Percentiles rank a stretch among this genome's conserved stretches.
Conservation (phyloP, 805 yeast genomes). For the Cyberlindnera xylosilytica region DNA sequence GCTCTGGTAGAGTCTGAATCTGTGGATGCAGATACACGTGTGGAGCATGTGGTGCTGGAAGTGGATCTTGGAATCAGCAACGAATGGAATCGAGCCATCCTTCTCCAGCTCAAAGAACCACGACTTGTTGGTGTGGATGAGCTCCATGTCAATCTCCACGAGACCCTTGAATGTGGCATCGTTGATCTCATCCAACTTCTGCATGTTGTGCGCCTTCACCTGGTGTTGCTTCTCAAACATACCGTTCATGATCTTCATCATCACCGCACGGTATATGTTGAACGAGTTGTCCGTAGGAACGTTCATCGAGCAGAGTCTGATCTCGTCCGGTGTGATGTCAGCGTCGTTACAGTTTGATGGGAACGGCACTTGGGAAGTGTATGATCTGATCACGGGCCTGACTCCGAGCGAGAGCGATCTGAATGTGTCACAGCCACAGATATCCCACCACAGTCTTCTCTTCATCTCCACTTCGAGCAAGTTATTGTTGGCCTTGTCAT, state of each 20-base stretch:
- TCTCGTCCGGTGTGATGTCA: conserved; percentile 26
- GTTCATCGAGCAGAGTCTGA: conserved; percentile 18
- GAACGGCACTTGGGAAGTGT: conserved; percentile 28
- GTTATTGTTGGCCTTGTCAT: conserved; percentile 24
- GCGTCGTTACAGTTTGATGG: conserved; percentile 32
- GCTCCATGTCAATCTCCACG: conserved; percentile 26
- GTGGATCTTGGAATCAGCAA: conserved; percentile 24
- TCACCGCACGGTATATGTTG: conserved; percentile 26
- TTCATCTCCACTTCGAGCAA: conserved; percentile 29
- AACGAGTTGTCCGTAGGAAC: conserved; percentile 29
- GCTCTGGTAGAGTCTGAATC: conserved; percentile 30
- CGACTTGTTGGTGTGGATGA: conserved; percentile 22
- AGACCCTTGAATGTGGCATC: conserved; percentile 24
- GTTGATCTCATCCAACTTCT: conserved; percentile 18
- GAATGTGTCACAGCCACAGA: conserved; percentile 29
- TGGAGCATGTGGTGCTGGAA: conserved; percentile 32
- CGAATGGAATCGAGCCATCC: conserved; percentile 24
- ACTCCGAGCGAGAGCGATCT: conserved; percentile 25
- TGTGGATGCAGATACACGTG: conserved; percentile 30
- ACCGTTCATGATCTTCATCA: conserved; percentile 29
- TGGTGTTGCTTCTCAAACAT: conserved; percentile 25
- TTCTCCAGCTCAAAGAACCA: conserved; percentile 29
- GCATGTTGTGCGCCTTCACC: conserved; percentile 15
- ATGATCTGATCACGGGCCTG: conserved; percentile 24
- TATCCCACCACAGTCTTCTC: conserved; percentile 32